Evolutionary conservation across 768 basidiomycete species (phyloP), one percentile per base, ranked within the genome.

Genomic region (Xerocomellus amylosporus): DNA sequence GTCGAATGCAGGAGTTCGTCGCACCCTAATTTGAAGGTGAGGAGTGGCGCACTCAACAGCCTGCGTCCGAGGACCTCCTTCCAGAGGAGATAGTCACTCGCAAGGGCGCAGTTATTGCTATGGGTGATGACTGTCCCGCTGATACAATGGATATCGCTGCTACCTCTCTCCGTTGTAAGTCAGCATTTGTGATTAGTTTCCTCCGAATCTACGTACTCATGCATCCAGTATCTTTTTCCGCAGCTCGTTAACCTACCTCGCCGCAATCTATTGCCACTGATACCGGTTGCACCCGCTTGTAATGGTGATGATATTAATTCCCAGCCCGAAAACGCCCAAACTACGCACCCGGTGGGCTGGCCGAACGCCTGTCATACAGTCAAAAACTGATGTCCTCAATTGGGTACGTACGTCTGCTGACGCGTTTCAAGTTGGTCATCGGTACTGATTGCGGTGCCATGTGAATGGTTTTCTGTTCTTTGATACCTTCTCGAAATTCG

Each of bases 281-380:
- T 46, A 12, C 59, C 61, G 53, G 59, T 49, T 55, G 62, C 63
- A 52, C 42, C 63, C 64, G 56, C 58, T 47, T 44, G 49, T 42
- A 24, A 44, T 45, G 57, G 67, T 65, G n/a, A n/a, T n/a, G 58
- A 71, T 59, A 62, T 65, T 49, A 69, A 61, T 55, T 62, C 63
- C 40, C 61, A 62, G 51, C 61, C 64, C 48, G 66, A 60, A 50
- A 55, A 55, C 20, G 51, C 53, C 22, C 47, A 48, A 46, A 54
- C 49, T 55, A 49, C 56, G 38, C 58, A 45, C 28, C 31, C 50
- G 69, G 67, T 36, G 76, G 75, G 40, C 71, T 79, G 58, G 78
- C 80, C 53, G 75, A 72, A 56, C 73, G 76, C 61, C 74, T 84
- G 61, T 74, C 74, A 56, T 80, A 79, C 56, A 75, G 78, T 52